A percentile compares a stretch with the other conserved stretches of the same genome.
These are phyloP conservation scores for Colletotrichum kahawae DNA, from an alignment of 2,329 filamentous ascomycete genomes.

Conservation along the genomic window DNA sequence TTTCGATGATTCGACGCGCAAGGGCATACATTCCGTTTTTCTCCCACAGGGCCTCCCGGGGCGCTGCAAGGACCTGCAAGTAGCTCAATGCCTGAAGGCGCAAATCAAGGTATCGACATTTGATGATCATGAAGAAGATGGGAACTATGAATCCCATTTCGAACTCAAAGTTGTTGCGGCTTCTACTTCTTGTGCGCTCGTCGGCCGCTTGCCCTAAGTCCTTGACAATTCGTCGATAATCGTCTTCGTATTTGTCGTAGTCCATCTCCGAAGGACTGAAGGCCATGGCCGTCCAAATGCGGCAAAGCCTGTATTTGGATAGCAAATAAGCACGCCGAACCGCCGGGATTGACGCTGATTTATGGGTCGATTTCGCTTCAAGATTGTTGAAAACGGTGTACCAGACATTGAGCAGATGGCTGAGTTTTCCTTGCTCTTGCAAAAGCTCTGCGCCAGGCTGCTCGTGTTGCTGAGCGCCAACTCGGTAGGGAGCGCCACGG, in stretches of 20 bases:
- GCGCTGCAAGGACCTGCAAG: conserved; percentile 5
- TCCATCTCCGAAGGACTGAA: conserved; percentile 29
- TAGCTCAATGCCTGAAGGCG: conserved; percentile 41
- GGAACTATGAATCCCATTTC: conserved; percentile 5
- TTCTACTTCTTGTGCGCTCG: not conserved
- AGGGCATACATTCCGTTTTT: conserved; percentile 4
- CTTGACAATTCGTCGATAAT: conserved; percentile 41
- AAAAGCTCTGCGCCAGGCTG: conserved; percentile 21
- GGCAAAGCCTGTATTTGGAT: not conserved
- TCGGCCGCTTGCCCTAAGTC: conserved; percentile 23
- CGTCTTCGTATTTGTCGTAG: conserved; percentile 37
- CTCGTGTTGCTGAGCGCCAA: not conserved
- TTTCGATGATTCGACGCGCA: conserved; percentile 2
- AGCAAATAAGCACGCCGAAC: not conserved
- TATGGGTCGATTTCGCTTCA: not conserved
- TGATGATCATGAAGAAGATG: not conserved
- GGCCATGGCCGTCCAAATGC: not conserved
- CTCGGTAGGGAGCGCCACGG: conserved; percentile 29
- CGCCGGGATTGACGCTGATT: not conserved
- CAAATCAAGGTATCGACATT: conserved; percentile 32
- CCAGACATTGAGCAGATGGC: not conserved
- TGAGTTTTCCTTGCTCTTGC: not conserved
- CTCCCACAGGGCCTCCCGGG: conserved; percentile 22
- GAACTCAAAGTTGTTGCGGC: not conserved
- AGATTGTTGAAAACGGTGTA: conserved; percentile 26